phyloP scores from a whole-genome alignment of 2,329 filamentous ascomycete genomes.

The Colletotrichum gigasporum region DNA sequence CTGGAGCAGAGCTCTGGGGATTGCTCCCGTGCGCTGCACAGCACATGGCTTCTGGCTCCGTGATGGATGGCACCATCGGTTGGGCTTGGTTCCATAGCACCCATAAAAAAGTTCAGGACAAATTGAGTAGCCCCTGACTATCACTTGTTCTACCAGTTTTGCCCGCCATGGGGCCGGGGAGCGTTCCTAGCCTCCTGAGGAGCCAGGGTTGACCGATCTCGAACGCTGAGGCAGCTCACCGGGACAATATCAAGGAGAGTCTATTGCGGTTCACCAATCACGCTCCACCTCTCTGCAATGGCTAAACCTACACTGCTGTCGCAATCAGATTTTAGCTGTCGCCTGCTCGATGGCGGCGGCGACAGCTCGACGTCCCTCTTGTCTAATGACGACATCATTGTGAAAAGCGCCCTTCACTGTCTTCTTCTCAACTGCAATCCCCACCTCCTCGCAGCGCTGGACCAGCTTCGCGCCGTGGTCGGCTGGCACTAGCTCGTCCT shows the following conservation, averaged over 20 bases:
- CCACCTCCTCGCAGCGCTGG: conserved; percentile 57
- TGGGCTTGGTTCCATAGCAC: background rate
- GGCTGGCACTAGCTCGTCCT: conserved; percentile 67
- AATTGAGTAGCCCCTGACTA: conserved; percentile 1
- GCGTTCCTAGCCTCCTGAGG: background rate
- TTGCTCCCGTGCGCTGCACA: background rate
- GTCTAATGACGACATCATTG: conserved; percentile 62
- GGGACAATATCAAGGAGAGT: background rate
- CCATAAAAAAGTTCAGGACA: background rate
- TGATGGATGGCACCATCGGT: background rate
- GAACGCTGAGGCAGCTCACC: background rate
- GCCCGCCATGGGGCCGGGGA: background rate
- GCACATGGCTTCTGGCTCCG: background rate
- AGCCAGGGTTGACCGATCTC: background rate
- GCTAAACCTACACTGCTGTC: background rate
- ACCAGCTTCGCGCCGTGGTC: conserved; percentile 58
- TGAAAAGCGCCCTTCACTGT: conserved; percentile 62
- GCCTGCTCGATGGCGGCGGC: conserved; percentile 52
- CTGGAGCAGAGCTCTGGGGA: background rate
- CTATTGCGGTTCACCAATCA: conserved; percentile 5
- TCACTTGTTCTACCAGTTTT: background rate
- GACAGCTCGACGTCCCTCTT: conserved; percentile 54
- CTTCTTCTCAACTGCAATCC: conserved; percentile 54
- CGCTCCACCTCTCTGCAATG: background rate
- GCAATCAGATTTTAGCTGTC: background rate